These are phyloP conservation scores for Terfezia claveryi DNA, from an alignment of 495 filamentous ascomycete species.

Conservation along the genomic window DNA sequence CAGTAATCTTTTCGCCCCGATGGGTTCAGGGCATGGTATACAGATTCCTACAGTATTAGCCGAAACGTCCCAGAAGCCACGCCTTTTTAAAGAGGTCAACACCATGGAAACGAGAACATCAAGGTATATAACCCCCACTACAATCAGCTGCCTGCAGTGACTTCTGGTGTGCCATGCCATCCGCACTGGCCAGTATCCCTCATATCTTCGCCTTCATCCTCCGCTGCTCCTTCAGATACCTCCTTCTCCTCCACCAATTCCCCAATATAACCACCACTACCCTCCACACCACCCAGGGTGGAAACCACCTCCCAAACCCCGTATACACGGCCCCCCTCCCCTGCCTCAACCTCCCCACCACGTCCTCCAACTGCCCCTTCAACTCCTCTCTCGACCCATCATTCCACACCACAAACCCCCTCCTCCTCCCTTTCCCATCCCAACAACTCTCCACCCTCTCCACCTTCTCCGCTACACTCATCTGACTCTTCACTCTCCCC, in stretches of 20 bases:
- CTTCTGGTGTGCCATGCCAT: too few relatives aligned
- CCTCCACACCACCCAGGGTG: conserved; percentile 40
- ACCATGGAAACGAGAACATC: too few relatives aligned
- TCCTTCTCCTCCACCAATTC: conserved; percentile 26
- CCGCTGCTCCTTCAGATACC: background rate
- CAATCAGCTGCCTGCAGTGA: too few relatives aligned
- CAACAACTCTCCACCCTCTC: conserved; percentile 34
- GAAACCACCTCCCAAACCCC: conserved; percentile 56
- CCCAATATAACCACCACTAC: conserved; percentile 43
- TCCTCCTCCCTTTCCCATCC: conserved; percentile 7
- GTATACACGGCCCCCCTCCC: conserved; percentile 28
- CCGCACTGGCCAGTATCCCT: background rate
- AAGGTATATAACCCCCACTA: too few relatives aligned
- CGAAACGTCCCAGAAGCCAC: too few relatives aligned
- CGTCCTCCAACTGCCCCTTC: conserved; percentile 35
- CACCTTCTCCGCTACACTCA: conserved; percentile 57
- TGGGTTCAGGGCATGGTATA: too few relatives aligned
- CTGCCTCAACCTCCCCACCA: conserved; percentile 36
- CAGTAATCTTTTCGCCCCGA: too few relatives aligned
- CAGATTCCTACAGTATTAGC: too few relatives aligned
- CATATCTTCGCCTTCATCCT: background rate
- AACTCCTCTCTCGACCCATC: conserved; percentile 50
- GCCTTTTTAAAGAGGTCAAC: too few relatives aligned
- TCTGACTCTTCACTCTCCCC: conserved; percentile 64
- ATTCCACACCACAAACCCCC: conserved; percentile 71